These are phyloP conservation scores for Boletus sp. DNA, from an alignment of 1,284 basidiomycete genomes.

Conservation along the genomic window DNA sequence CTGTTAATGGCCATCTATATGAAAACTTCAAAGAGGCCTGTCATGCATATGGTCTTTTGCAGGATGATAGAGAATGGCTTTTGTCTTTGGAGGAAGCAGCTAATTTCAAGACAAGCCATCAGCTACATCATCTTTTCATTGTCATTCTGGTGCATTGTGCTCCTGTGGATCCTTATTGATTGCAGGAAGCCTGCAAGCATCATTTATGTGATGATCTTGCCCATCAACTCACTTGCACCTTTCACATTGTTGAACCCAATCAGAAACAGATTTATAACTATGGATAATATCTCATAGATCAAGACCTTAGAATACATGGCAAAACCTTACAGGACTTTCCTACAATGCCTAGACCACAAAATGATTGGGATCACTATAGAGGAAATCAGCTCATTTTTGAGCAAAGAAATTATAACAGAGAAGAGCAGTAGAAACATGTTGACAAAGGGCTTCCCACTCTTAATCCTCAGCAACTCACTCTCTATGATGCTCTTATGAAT, in stretches of 20 bases:
- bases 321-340: background rate
- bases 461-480: background rate
- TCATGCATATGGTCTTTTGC: conserved; percentile 38
- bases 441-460: background rate
- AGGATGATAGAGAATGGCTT: conserved; percentile 43
- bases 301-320: background rate
- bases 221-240: background rate
- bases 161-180: conserved; percentile 29
- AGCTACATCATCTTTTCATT: conserved; percentile 38
- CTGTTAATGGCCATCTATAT: conserved; percentile 20
- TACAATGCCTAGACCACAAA: background rate
- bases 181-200: conserved; percentile 32
- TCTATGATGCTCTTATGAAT: background rate
- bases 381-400: background rate
- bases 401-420: background rate
- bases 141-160: conserved; percentile 36
- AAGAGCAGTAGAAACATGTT: background rate
- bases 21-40: conserved; percentile 37
- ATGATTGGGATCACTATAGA: background rate
- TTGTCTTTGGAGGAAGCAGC: conserved; percentile 40
- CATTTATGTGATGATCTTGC: conserved; percentile 40
- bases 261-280: background rate
- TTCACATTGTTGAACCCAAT: background rate
- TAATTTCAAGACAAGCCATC: conserved; percentile 32
- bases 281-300: background rate